A percentile compares a stretch with the other conserved stretches of the same genome.
Conservation (phyloP, 1,284 basidiomycete species). For the Cryptococcus hybrid region DNA sequence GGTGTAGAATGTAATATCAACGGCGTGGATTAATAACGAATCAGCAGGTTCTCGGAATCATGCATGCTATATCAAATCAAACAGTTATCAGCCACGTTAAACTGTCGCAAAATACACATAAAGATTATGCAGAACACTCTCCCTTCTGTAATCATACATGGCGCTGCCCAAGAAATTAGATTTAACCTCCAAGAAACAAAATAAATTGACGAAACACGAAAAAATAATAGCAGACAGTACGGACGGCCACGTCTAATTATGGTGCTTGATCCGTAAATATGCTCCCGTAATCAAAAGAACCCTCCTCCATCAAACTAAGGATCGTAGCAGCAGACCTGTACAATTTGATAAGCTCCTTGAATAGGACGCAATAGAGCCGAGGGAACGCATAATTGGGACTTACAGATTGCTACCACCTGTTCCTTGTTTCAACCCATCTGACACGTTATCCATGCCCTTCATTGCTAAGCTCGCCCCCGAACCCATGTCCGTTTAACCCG, state of each 20-base stretch:
- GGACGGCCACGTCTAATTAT: neutral
- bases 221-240: too few relatives aligned
- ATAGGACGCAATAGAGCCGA: neutral
- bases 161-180: too few relatives aligned
- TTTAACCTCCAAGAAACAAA: too few relatives aligned
- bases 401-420: conserved; percentile 28
- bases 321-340: conserved; percentile 48
- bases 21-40: too few relatives aligned
- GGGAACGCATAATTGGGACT: conserved; percentile 6
- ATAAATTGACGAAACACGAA: too few relatives aligned
- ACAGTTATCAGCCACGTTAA: too few relatives aligned
- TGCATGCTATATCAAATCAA: too few relatives aligned
- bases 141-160: too few relatives aligned
- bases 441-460: conserved; percentile 36
- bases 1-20: too few relatives aligned
- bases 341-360: neutral
- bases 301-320: conserved; percentile 46
- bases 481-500: conserved; percentile 19
- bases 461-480: conserved; percentile 29
- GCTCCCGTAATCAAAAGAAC: conserved; percentile 47
- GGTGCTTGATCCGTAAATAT: conserved; percentile 48
- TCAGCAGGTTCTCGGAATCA: too few relatives aligned
- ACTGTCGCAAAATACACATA: too few relatives aligned
- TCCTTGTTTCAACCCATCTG: conserved; percentile 31
- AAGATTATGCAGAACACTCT: too few relatives aligned